phyloP scores from a whole-genome alignment of 148 eudicot species.

The Arctostaphylos glauca region DNA sequence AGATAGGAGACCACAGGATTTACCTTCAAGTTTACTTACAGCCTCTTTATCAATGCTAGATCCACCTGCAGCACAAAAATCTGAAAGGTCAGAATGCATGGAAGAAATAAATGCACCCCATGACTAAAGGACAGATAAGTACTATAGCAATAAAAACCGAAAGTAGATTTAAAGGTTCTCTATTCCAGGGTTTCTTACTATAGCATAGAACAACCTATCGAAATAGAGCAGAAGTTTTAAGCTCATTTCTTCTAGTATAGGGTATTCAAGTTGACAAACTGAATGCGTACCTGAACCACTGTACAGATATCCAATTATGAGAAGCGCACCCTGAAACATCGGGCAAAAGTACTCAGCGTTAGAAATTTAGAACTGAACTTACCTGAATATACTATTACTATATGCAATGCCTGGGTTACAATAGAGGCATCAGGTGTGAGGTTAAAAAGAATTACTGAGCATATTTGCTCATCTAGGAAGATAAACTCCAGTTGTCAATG shows the following conservation, averaged over 20 bases:
- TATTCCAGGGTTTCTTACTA: conserved; percentile 11
- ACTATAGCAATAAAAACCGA: not conserved
- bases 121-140: not conserved
- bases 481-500: not conserved
- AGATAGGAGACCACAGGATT: not conserved
- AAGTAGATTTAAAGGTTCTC: not conserved
- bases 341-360: not conserved
- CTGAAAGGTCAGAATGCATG: not conserved
- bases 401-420: not conserved
- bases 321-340: conserved; percentile 70
- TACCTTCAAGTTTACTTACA: conserved; percentile 77
- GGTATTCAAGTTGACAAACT: not conserved
- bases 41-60: conserved; percentile 30
- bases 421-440: not conserved
- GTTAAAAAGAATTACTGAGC: not conserved
- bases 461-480: not conserved
- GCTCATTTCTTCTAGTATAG: not conserved
- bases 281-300: conserved; percentile 73
- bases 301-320: conserved; percentile 74
- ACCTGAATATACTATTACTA: not conserved
- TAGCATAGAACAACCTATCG: conserved; percentile 6
- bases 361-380: not conserved
- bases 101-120: conserved; percentile 12
- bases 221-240: not conserved
- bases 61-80: conserved; percentile 44